A percentile compares a stretch with the other conserved stretches of the same genome.
These are phyloP conservation scores for Globisporangium yorkense DNA, from an alignment of 352 stramenopile species.

Conservation along the genomic window DNA sequence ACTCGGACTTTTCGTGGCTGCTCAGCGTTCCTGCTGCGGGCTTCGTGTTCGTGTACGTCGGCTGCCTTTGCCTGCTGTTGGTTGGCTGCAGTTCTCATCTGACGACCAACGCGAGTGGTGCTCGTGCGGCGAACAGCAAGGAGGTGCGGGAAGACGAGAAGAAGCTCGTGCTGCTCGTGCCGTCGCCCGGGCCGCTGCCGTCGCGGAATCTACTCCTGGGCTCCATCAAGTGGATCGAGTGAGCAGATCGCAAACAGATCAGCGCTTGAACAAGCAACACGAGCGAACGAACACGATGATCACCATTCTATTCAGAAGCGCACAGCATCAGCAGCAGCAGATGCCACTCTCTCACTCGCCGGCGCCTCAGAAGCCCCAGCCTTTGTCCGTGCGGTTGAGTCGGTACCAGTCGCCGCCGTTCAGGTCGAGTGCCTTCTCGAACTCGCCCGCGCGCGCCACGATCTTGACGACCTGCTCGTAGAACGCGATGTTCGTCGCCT, in stretches of 20 bases:
- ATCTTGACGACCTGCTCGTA: slow-evolving; percentile 84
- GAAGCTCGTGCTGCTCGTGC: slow-evolving; percentile 80
- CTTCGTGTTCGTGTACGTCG: slow-evolving; percentile 81
- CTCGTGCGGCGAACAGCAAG: slow-evolving; percentile 33
- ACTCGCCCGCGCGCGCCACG: slow-evolving; percentile 76
- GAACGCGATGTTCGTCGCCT: slow-evolving; percentile 58
- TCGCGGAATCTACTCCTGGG: slow-evolving; percentile 75
- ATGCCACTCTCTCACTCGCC: background rate
- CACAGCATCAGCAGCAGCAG: background rate
- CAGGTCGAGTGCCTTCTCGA: slow-evolving; percentile 79
- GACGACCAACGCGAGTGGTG: background rate
- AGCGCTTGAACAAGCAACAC: too few species aligned
- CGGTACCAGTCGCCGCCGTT: slow-evolving; percentile 84
- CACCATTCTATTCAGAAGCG: background rate
- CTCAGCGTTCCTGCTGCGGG: slow-evolving; percentile 55
- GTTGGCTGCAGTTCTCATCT: too few species aligned
- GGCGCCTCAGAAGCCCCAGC: slow-evolving; percentile 31
- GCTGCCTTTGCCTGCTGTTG: background rate
- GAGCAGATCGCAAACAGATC: background rate
- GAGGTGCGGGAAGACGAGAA: slow-evolving; percentile 70
- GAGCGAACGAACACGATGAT: background rate
- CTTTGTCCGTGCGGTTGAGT: slow-evolving; percentile 64
- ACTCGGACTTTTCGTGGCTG: slow-evolving; percentile 53
- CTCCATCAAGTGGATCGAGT: slow-evolving; percentile 87
- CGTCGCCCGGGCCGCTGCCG: slow-evolving; percentile 67